Conservation (phyloP, 495 filamentous ascomycete species). For the Penicillium cinerascens region DNA sequence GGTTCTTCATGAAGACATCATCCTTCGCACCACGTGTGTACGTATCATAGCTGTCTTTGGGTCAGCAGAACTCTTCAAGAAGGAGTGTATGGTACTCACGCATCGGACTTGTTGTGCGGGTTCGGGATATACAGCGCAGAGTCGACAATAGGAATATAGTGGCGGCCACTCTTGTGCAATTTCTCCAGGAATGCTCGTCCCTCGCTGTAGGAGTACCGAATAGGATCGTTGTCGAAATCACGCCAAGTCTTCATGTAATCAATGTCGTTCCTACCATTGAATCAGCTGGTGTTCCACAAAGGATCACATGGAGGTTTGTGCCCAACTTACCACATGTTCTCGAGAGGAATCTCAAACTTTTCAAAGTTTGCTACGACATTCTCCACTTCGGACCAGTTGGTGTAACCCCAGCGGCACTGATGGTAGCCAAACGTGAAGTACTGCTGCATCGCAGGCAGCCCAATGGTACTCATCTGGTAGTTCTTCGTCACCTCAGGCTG, state of each 20-base stretch:
- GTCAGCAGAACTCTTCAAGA: neutral
- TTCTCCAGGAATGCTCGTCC: conserved; percentile 58
- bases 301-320: neutral
- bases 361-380: conserved; percentile 57
- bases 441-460: conserved; percentile 60
- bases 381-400: conserved; percentile 52
- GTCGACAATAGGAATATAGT: conserved; percentile 84
- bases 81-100: conserved; percentile 32
- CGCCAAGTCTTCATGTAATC: conserved; percentile 58
- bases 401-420: conserved; percentile 65
- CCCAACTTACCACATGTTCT: conserved; percentile 60
- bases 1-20: conserved; percentile 61
- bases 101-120: conserved; percentile 65
- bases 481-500: conserved; percentile 54
- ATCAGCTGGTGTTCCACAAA: neutral
- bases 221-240: conserved; percentile 56
- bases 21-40: conserved; percentile 64
- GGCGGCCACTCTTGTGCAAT: conserved; percentile 64
- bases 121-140: conserved; percentile 76
- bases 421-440: conserved; percentile 63
- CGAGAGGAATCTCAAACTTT: conserved; percentile 58
- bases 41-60: conserved; percentile 49
- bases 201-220: conserved; percentile 46
- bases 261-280: conserved; percentile 47
- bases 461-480: conserved; percentile 54